These are phyloP conservation scores for Madurella mycetomatis DNA, from an alignment of 2,329 filamentous ascomycete species.

Conservation along the genomic window DNA sequence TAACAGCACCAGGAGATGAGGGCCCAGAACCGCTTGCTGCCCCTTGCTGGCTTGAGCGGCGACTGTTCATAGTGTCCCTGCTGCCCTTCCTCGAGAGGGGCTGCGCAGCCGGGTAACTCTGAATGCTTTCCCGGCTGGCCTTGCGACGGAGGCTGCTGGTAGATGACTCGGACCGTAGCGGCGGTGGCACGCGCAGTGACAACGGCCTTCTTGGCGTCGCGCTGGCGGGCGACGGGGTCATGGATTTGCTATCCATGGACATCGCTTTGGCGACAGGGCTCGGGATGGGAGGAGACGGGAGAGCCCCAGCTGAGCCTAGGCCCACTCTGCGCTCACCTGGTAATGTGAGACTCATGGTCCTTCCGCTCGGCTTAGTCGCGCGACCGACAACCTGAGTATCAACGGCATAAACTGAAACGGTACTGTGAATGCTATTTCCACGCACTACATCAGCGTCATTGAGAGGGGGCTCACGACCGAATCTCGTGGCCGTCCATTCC, in stretches of 20 bases:
- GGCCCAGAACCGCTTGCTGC: constrained; percentile 10
- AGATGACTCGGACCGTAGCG: constrained; percentile 35
- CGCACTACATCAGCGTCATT: neutral
- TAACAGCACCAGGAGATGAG: constrained; percentile 15
- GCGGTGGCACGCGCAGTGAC: constrained; percentile 32
- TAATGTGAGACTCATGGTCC: constrained; percentile 32
- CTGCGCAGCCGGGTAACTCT: constrained; percentile 22
- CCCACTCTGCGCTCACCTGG: constrained; percentile 27
- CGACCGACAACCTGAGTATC: neutral
- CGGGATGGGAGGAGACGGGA: constrained; percentile 23
- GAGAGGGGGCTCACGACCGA: constrained; percentile 16
- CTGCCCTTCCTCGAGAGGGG: constrained; percentile 28
- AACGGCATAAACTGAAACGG: neutral
- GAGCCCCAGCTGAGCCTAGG: constrained; percentile 16
- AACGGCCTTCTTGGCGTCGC: constrained; percentile 39
- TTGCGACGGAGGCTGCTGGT: constrained; percentile 30
- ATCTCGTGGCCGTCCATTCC: constrained; percentile 3
- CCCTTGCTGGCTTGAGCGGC: constrained; percentile 19
- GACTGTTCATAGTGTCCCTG: constrained; percentile 29
- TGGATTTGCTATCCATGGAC: constrained; percentile 29
- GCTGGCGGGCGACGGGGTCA: constrained; percentile 39
- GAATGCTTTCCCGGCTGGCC: constrained; percentile 31
- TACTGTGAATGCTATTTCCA: too few species aligned
- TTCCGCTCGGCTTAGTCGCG: constrained; percentile 12
- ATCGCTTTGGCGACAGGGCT: constrained; percentile 28